These are phyloP conservation scores for Ophiostoma ulmi DNA, from an alignment of 2,329 filamentous ascomycete genomes.

Conservation along the genomic window DNA sequence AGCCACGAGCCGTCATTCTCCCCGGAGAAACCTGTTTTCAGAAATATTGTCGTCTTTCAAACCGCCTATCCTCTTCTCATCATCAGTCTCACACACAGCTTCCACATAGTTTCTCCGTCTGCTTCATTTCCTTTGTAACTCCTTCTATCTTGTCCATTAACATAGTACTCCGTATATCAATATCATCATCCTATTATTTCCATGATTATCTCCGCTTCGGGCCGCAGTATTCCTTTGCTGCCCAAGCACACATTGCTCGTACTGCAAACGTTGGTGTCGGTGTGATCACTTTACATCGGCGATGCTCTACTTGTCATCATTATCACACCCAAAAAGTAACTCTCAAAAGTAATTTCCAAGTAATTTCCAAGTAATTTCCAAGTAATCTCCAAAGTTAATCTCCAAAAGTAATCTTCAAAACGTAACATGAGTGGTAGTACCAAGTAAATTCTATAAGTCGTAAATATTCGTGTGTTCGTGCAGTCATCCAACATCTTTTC, in stretches of 20 bases:
- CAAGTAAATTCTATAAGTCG: background rate
- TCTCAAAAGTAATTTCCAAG: too few relatives aligned
- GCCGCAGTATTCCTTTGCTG: background rate
- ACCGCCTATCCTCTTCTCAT: background rate
- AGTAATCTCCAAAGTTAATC: too few relatives aligned
- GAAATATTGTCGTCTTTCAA: background rate
- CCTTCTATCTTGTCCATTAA: too few relatives aligned
- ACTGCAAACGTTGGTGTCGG: too few relatives aligned
- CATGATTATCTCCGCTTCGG: background rate
- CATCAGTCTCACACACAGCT: background rate
- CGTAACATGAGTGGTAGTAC: background rate
- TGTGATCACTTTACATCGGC: too few relatives aligned
- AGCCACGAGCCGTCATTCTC: background rate
- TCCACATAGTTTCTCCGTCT: background rate
- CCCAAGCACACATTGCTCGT: too few relatives aligned
- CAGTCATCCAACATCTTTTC: background rate
- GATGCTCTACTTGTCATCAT: too few relatives aligned
- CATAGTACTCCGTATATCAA: background rate
- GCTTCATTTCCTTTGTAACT: too few relatives aligned
- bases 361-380: too few relatives aligned
- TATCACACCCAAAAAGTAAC: too few relatives aligned
- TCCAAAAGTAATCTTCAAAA: background rate
- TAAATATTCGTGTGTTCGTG: background rate
- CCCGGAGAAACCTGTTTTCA: background rate
- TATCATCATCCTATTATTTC: background rate